Evolutionary conservation across 176 grass and related monocot species (phyloP).

Genomic region (Oryza brachyantha): DNA sequence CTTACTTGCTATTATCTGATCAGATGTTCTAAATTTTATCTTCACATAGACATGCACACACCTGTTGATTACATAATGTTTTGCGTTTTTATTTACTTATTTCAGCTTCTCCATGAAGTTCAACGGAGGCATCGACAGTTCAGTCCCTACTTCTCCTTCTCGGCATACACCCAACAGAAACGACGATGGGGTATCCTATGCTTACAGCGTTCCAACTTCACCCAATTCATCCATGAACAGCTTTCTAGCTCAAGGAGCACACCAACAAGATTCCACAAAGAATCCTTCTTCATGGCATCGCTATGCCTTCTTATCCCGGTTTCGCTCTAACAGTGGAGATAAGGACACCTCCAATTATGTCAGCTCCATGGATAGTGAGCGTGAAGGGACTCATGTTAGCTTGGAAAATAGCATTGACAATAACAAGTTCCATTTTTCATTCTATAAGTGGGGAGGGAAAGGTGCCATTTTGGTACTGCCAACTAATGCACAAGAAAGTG

Average conservation of each 20-base stretch:
- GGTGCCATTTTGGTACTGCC: slow-evolving; percentile 65
- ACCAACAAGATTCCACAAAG: slow-evolving; percentile 41
- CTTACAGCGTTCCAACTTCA: slow-evolving; percentile 55
- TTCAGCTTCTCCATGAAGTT: slow-evolving; percentile 74
- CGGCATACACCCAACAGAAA: slow-evolving; percentile 35
- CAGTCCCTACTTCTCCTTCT: slow-evolving; percentile 37
- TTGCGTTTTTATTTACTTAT: slow-evolving; percentile 12
- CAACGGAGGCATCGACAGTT: slow-evolving; percentile 40
- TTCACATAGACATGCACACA: neutral
- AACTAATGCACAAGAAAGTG: slow-evolving; percentile 42
- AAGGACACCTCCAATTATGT: slow-evolving; percentile 29
- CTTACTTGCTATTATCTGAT: neutral
- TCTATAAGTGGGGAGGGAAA: slow-evolving; percentile 84
- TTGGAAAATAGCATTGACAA: slow-evolving; percentile 46
- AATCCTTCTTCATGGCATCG: slow-evolving; percentile 48
- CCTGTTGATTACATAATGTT: neutral
- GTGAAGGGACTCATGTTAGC: slow-evolving; percentile 43
- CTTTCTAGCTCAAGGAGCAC: slow-evolving; percentile 22
- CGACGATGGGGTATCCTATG: slow-evolving; percentile 51
- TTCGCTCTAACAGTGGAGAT: slow-evolving; percentile 44
- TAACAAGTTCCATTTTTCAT: slow-evolving; percentile 82
- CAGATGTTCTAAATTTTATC: neutral
- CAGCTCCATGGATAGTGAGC: slow-evolving; percentile 50
- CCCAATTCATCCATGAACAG: slow-evolving; percentile 47
- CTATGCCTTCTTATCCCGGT: slow-evolving; percentile 57